A percentile compares a stretch with the other conserved stretches of the same genome.
Conservation (phyloP, 1,284 basidiomycete genomes). For the Papiliotrema nemorosa region DNA sequence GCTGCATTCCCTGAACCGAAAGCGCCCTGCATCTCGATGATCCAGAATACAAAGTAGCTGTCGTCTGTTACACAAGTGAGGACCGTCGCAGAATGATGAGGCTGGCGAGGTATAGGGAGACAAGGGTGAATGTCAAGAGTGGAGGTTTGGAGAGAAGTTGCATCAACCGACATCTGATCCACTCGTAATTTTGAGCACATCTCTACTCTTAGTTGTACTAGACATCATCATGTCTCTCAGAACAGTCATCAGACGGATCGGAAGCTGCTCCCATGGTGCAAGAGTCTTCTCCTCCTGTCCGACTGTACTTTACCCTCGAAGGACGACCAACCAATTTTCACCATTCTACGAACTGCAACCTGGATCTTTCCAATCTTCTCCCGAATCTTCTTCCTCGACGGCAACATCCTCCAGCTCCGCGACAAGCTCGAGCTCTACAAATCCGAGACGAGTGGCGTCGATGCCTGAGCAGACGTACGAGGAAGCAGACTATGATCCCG, state of each 20-base stretch:
- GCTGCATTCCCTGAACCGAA: too few species aligned
- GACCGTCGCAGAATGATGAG: too few species aligned
- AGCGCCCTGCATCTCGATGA: too few species aligned
- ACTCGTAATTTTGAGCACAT: neutral
- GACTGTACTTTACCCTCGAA: neutral
- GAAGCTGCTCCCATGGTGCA: neutral
- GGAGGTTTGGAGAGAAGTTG: too few species aligned
- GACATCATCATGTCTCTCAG: neutral
- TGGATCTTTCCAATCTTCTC: neutral
- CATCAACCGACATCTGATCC: too few species aligned
- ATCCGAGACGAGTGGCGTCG: neutral
- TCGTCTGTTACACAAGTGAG: too few species aligned
- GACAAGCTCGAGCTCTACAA: too few species aligned
- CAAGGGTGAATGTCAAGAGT: too few species aligned
- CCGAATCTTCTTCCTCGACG: too few species aligned
- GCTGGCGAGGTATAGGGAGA: too few species aligned
- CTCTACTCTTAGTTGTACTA: neutral
- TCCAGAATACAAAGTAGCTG: too few species aligned
- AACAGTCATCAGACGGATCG: neutral
- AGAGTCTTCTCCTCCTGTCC: neutral
- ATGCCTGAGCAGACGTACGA: neutral
- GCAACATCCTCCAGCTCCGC: too few species aligned
- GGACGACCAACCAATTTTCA: neutral
- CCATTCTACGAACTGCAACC: neutral
- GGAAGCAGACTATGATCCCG: slow-evolving; percentile 1